These are phyloP conservation scores for Pyrus communis DNA, from an alignment of 306 rosid genomes.

Conservation along the genomic window DNA sequence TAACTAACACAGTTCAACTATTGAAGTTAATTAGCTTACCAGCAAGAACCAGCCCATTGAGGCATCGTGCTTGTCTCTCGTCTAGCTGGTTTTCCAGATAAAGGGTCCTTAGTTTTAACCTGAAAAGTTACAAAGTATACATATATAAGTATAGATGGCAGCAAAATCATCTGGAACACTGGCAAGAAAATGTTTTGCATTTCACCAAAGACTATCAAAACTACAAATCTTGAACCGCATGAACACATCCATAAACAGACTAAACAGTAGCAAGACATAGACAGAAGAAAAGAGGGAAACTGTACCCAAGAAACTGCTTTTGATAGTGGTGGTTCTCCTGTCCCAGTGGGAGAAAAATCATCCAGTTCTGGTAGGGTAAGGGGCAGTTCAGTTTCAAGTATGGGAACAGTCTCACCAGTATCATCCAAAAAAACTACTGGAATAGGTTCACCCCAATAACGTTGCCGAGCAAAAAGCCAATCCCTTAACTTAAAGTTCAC, in stretches of 20 bases:
- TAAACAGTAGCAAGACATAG: not conserved
- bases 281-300: not conserved
- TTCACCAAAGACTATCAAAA: not conserved
- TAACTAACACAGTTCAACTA: not conserved
- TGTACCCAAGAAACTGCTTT: conserved; percentile 87
- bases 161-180: not conserved
- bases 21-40: conserved; percentile 43
- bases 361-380: conserved; percentile 88
- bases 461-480: conserved; percentile 99
- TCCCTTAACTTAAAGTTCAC: conserved; percentile 95
- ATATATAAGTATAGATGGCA: not conserved
- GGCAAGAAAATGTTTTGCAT: not conserved
- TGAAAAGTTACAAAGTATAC: conserved; percentile 17
- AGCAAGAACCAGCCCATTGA: conserved; percentile 99
- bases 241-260: not conserved
- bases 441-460: conserved; percentile 99
- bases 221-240: not conserved
- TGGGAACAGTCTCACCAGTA: conserved; percentile 60
- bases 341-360: conserved; percentile 92
- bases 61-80: conserved; percentile 98
- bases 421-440: conserved; percentile 82
- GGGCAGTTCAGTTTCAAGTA: conserved; percentile 74
- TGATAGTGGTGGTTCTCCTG: conserved; percentile 92
- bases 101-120: conserved; percentile 58
- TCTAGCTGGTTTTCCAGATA: conserved; percentile 75